Evolutionary conservation across 768 basidiomycete genomes (phyloP), one percentile per base, ranked within the genome.

Genomic region (Mycena haematopus): DNA sequence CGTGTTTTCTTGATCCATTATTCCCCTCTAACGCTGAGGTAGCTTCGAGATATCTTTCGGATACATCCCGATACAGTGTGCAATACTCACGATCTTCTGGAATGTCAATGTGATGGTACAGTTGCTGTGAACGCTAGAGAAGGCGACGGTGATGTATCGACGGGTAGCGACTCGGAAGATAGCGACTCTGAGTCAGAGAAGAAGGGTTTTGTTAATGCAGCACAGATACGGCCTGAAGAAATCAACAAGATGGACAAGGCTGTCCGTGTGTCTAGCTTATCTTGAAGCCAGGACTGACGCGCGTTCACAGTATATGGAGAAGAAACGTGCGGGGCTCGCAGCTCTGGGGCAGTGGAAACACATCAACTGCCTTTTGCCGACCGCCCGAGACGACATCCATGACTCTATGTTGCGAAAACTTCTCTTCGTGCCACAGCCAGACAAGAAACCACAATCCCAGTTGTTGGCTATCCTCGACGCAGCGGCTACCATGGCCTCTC

Each of bases 21-120:
- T 11, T 52, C 19, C 21, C 62, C 57, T 62, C 54, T 17, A 13
- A 51, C 42, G 63, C 62, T 33, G 27, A 17, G 65, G 36, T 71
- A 99, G 92, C 85, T 99, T 45, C 89, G 89, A 38, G 94, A 96
- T 73, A 92, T 99, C 66, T 99, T 98, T 76, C 89, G 87, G n/a
- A 80, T 97, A 46, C 87, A 95, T 75, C 78, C 82, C 0, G 79
- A 87, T 57, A 95, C 94, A 0, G 77, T 81, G 9, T 96, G 93
- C 77, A 91, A 96, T 63, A 99, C 96, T 1, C 96, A 99, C 69
- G 96, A 98, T 66, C 82, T 98, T 19, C 80, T 98, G 15, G 89
- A 86, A 62, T 99, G 96, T 70, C 79, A 78, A 13, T 96, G 93
- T 66, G 84, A 82, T 53, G 72, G 70, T 21, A 72, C 68, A n/a